Evolutionary conservation across 169 alveolate species (phyloP), one percentile per base, ranked within the genome.

Genomic region (Cyclospora cayetanensis): DNA sequence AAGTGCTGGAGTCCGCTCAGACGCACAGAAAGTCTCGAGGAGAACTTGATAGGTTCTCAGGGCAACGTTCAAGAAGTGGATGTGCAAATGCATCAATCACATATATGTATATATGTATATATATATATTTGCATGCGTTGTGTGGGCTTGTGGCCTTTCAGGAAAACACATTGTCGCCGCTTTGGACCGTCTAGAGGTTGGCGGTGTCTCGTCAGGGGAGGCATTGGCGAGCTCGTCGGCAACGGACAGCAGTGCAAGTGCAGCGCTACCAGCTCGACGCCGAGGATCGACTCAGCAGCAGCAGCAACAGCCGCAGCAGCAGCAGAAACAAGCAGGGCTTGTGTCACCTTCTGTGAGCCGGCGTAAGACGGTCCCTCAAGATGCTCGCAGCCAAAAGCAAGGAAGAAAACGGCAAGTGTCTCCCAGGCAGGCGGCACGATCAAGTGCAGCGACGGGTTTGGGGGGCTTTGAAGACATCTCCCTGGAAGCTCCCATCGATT

Each of bases 111-210:
- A n/a, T n/a, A n/a, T n/a, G n/a, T n/a, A n/a, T n/a, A n/a, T n/a
- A n/a, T 53, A 37, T 1, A 11, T 25, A 12, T 35, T 2, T 18
- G 35, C 52, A 11, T 27, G 63, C 42, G 2, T 34, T 52, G 35
- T 41, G 29, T 68, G 22, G 27, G 42, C 20, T 11, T 41, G 31
- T 52, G 79, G 20, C 11, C 22, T 20, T 52, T 34, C 93, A 86
- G 95, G 95, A 41, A 93, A 93, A 65, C 95, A 93, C 94, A 93
- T 93, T 31, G 93, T 93, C 37, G 85, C 95, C 9, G 95, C 95
- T 41, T 66, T 93, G 90, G 94, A 93, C 50, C 84, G 94, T 11
- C 65, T 89, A 22, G 93, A 89, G 11, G 52, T 31, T 55, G 43
- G 80, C 41, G 42, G 60, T 29, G 53, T 66, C 52, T 55, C 52